Evolutionary conservation across 768 basidiomycete species (phyloP).

Genomic region (Pulveroboletus sp.): DNA sequence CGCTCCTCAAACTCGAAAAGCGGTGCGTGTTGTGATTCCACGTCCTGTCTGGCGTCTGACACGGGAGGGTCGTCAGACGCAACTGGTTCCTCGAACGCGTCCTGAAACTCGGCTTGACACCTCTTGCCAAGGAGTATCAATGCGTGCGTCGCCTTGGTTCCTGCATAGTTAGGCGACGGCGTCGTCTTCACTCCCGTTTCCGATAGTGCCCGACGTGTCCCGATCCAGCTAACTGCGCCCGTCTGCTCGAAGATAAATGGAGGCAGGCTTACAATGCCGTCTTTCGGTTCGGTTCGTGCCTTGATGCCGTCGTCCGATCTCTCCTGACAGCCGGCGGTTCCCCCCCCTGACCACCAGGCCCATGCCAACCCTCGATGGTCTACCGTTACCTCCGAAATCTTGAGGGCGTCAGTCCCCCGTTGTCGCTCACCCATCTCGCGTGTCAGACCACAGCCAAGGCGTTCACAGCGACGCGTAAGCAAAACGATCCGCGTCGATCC

Average conservation of each 20-base stretch:
- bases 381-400: conserved; percentile 87
- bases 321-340: background rate
- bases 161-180: too few relatives aligned
- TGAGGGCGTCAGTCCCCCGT: conserved; percentile 86
- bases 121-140: conserved; percentile 91
- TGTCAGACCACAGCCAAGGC: conserved; percentile 90
- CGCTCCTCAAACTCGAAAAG: conserved; percentile 85
- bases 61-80: conserved; percentile 45
- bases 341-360: conserved; percentile 41
- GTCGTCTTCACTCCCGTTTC: conserved; percentile 23
- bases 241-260: conserved; percentile 91
- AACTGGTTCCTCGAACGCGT: conserved; percentile 96
- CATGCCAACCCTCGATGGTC: conserved; percentile 88
- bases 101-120: conserved; percentile 81
- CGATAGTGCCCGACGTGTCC: conserved; percentile 78
- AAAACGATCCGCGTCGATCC: background rate
- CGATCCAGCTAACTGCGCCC: conserved; percentile 73
- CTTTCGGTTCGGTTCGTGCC: conserved; percentile 68
- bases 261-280: conserved; percentile 81
- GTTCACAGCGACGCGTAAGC: conserved; percentile 78
- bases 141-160: conserved; percentile 55
- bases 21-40: conserved; percentile 39
- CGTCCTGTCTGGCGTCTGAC: background rate
- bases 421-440: conserved; percentile 78
- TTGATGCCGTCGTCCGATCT: background rate